Evolutionary conservation across 495 filamentous ascomycete species (phyloP), one percentile per base, ranked within the genome.

Genomic region (Hypoxylon trugodes): DNA sequence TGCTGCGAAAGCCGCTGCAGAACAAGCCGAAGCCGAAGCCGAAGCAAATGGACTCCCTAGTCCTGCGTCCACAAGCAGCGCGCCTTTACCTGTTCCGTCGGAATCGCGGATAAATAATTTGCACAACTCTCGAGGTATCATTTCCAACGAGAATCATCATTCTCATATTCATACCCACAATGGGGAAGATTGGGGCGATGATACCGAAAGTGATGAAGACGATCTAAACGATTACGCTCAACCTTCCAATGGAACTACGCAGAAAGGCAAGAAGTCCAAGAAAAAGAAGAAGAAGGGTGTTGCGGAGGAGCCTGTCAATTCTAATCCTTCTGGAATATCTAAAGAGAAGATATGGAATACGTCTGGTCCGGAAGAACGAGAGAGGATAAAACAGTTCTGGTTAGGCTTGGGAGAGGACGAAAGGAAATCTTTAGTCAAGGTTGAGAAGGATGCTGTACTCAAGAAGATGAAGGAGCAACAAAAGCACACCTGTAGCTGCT

Each of bases 381-480:
- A 97, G 73, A 89, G 95, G 61, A 99, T 99, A 71, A 96, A 96
- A 69, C 91, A 96, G 53, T 99, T 98, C 76, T 99, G 95, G 95
- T 82, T 99, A 28, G 93, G 92, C n/a, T 76, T 99, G 21, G 91
- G 92, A 55, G 96, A 99, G 73, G 89, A 93, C 38, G 94, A 99
- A 58, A 87, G 95, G 47, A 91, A 94, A 61, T 92, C 91, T 3
- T 79, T 99, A 33, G 93, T 99, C 61, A 97, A 96, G 74, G 93
- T 99, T 8, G 95, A 99, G 77, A 99, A 99, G 73, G 93, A 98
- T 77, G 95, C 96, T 4, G 95, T 99, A 1, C 76, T 99, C 48
- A 90, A 90, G 65, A 99, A 99, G 78, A 99, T 99, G 95, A 98
- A 99, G 78, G 96, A 99, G 74, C 95, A 99, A 76, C 95, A 99